These are phyloP conservation scores for Scheffersomyces lignicola DNA, from an alignment of 1,139 yeast species.

Conservation along the genomic window DNA sequence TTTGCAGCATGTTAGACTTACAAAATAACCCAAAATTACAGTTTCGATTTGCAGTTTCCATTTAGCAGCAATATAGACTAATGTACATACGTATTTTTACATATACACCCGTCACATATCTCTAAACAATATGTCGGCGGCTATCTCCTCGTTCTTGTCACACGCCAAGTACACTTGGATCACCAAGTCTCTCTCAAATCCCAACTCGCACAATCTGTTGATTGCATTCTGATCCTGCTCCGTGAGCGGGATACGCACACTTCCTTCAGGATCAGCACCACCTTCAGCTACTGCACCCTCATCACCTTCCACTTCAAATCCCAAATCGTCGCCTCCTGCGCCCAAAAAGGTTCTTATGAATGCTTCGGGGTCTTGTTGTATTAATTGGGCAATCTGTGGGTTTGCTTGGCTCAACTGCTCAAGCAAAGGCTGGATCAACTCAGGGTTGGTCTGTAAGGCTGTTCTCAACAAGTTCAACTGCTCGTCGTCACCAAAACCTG, in stretches of 20 bases:
- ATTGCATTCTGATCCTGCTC: slow-evolving; percentile 89
- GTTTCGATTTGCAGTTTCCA: too few relatives aligned
- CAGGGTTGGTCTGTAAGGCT: slow-evolving; percentile 84
- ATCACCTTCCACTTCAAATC: slow-evolving; percentile 42
- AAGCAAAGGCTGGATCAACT: slow-evolving; percentile 78
- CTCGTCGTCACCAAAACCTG: slow-evolving; percentile 44
- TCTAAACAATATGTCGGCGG: slow-evolving; percentile 85
- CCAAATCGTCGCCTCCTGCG: slow-evolving; percentile 52
- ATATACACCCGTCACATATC: slow-evolving; percentile 29
- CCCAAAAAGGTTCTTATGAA: slow-evolving; percentile 73
- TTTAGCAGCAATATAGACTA: too few relatives aligned
- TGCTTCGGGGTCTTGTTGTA: slow-evolving; percentile 84
- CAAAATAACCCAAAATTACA: too few relatives aligned
- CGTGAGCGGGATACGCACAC: slow-evolving; percentile 60
- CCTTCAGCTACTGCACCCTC: slow-evolving; percentile 30
- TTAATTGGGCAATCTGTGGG: slow-evolving; percentile 83
- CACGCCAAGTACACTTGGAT: slow-evolving; percentile 97
- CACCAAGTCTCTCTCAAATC: slow-evolving; percentile 84
- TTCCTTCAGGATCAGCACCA: slow-evolving; percentile 39
- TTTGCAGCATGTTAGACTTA: too few relatives aligned
- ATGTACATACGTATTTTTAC: slow-evolving; percentile 11
- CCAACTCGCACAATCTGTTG: slow-evolving; percentile 83
- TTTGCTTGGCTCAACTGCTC: slow-evolving; percentile 82
- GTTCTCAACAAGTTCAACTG: slow-evolving; percentile 70
- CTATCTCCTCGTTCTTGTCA: slow-evolving; percentile 94